Evolutionary conservation across 352 stramenopile genomes (phyloP).

Genomic region (Globisporangium barbulae): DNA sequence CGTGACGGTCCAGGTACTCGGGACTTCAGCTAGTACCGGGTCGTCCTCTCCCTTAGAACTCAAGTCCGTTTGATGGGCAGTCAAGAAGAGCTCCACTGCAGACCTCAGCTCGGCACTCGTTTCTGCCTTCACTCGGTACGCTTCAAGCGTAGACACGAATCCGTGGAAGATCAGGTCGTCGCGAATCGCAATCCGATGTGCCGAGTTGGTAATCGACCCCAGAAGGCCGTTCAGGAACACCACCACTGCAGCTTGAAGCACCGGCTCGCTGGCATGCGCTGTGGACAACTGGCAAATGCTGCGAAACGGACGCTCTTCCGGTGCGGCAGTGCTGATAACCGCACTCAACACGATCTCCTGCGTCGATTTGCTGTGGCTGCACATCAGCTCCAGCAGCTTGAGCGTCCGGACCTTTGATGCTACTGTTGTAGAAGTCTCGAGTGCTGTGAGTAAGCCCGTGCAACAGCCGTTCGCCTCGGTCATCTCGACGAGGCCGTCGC

Average conservation of each 20-base stretch:
- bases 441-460: slow-evolving; percentile 22
- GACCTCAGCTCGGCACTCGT: not conserved
- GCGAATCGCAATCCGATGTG: slow-evolving; percentile 30
- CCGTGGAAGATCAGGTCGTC: slow-evolving; percentile 36
- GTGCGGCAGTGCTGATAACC: slow-evolving; percentile 19
- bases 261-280: slow-evolving; percentile 23
- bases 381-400: slow-evolving; percentile 34
- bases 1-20: slow-evolving; percentile 3
- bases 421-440: slow-evolving; percentile 21
- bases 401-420: slow-evolving; percentile 30
- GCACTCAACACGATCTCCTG: slow-evolving; percentile 28
- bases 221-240: slow-evolving; percentile 51
- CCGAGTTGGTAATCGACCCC: slow-evolving; percentile 25
- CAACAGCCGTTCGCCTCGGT: slow-evolving; percentile 30
- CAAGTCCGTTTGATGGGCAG: not conserved
- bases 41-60: not conserved
- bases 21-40: not conserved
- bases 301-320: slow-evolving; percentile 21
- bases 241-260: slow-evolving; percentile 28
- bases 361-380: slow-evolving; percentile 23
- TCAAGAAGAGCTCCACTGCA: slow-evolving; percentile 10
- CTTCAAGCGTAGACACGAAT: slow-evolving; percentile 32
- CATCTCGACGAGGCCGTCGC: slow-evolving; percentile 29
- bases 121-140: slow-evolving; percentile 11
- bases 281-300: slow-evolving; percentile 27